phyloP scores from a whole-genome alignment of 2,329 filamentous ascomycete species.

The Colletotrichum paranaense region DNA sequence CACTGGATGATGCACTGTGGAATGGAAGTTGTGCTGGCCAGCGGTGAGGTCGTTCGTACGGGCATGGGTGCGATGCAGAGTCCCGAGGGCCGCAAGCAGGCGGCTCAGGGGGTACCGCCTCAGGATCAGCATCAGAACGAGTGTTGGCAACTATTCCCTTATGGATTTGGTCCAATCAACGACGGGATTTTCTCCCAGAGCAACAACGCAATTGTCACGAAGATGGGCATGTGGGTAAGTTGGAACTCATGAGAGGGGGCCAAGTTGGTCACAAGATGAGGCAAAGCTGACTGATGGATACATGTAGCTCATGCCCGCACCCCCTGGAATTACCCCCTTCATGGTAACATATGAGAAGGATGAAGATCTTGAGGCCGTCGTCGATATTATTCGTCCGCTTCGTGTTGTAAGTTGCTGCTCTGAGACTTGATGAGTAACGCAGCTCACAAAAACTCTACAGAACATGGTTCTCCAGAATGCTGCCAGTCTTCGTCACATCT shows the following conservation, averaged over 20 bases:
- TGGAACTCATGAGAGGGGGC: neutral
- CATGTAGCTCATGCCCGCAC: slow-evolving; percentile 46
- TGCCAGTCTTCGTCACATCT: slow-evolving; percentile 55
- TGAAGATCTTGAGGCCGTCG: slow-evolving; percentile 46
- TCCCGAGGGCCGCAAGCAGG: slow-evolving; percentile 46
- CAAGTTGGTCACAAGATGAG: neutral
- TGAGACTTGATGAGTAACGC: neutral
- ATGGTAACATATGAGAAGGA: slow-evolving; percentile 52
- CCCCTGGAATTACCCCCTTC: slow-evolving; percentile 50
- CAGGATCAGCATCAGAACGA: slow-evolving; percentile 42
- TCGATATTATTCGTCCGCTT: slow-evolving; percentile 50
- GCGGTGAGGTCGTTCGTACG: slow-evolving; percentile 56
- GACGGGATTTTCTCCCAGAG: slow-evolving; percentile 63
- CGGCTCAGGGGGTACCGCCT: slow-evolving; percentile 47
- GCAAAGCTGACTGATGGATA: neutral
- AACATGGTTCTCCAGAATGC: slow-evolving; percentile 56
- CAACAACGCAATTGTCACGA: slow-evolving; percentile 64
- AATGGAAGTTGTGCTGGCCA: slow-evolving; percentile 57
- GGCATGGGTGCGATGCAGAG: slow-evolving; percentile 57
- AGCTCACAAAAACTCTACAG: neutral
- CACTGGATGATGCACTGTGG: slow-evolving; percentile 53
- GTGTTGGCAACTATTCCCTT: slow-evolving; percentile 50
- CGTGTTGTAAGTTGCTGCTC: slow-evolving; percentile 30
- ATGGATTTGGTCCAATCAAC: slow-evolving; percentile 51
- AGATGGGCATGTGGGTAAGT: slow-evolving; percentile 59